Conservation (phyloP, 2,329 filamentous ascomycete species). For the Tothia fuscella region DNA sequence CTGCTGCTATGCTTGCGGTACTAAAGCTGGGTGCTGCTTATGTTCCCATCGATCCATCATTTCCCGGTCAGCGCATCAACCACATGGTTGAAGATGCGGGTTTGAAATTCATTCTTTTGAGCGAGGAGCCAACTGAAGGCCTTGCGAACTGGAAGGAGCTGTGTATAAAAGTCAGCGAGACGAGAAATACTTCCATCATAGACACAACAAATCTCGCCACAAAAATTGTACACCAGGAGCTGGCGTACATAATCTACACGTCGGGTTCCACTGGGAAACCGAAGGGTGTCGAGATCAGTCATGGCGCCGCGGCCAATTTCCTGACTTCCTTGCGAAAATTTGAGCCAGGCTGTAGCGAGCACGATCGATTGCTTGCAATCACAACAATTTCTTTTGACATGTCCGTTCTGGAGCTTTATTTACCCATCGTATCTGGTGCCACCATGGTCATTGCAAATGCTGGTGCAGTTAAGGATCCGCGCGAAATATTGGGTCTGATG, state of each 20-base stretch:
- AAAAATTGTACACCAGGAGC: no score
- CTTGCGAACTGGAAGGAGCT: constrained; percentile 24
- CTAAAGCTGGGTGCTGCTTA: constrained; percentile 74
- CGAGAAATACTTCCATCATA: no score
- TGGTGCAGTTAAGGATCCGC: constrained; percentile 5
- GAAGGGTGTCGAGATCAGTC: constrained; percentile 77
- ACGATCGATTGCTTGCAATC: constrained; percentile 15
- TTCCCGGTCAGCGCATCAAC: constrained; percentile 56
- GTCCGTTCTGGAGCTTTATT: constrained; percentile 11
- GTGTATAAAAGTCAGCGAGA: constrained; percentile 8
- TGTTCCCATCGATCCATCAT: constrained; percentile 63
- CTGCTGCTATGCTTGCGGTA: constrained; percentile 69
- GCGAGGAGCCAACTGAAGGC: constrained; percentile 25
- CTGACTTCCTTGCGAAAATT: constrained; percentile 7
- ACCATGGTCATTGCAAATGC: constrained; percentile 6
- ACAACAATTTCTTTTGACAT: constrained; percentile 21
- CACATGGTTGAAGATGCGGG: constrained; percentile 68
- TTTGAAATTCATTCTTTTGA: constrained; percentile 45
- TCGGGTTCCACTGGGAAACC: constrained; percentile 86
- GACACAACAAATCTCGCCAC: no score
- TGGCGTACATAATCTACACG: constrained; percentile 73
- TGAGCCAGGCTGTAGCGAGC: constrained; percentile 6
- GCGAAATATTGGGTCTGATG: constrained; percentile 8
- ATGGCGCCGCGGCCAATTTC: constrained; percentile 62
- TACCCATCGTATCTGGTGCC: not conserved